Conservation (phyloP, 179 eudicot species). For the Heliamphora pulchella region DNA sequence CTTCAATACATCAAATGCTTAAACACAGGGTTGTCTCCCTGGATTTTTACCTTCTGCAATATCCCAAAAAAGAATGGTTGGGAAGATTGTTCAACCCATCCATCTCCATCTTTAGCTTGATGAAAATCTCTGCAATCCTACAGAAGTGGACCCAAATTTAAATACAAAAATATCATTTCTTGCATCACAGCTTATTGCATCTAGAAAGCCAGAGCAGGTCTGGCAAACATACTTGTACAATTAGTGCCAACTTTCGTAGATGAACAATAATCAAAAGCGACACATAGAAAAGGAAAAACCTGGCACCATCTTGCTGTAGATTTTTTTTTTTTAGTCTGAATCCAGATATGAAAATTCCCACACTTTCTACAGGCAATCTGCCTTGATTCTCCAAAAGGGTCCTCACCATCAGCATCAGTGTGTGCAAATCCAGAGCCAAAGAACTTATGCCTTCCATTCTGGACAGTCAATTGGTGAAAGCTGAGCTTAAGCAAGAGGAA, state of each 20-base stretch:
- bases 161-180: background rate
- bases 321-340: conserved; percentile 63
- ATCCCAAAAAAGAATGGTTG: conserved; percentile 77
- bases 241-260: background rate
- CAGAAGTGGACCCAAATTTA: conserved; percentile 14
- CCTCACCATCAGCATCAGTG: conserved; percentile 52
- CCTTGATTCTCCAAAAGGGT: conserved; percentile 58
- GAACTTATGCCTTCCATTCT: conserved; percentile 63
- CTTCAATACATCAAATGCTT: conserved; percentile 1
- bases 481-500: conserved; percentile 15
- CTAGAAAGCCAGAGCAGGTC: conserved; percentile 1
- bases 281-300: conserved; percentile 34
- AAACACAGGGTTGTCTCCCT: background rate
- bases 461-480: conserved; percentile 18
- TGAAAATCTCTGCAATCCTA: conserved; percentile 95
- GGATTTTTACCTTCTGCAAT: conserved; percentile 64
- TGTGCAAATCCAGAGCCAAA: conserved; percentile 55
- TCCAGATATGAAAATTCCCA: conserved; percentile 78
- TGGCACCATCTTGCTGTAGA: conserved; percentile 96
- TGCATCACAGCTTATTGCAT: background rate
- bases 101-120: conserved; percentile 98
- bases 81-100: conserved; percentile 97
- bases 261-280: background rate
- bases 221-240: background rate
- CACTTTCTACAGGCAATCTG: conserved; percentile 89